phyloP scores from a whole-genome alignment of 306 rosid genomes.

The Spatholobus suberectus region DNA sequence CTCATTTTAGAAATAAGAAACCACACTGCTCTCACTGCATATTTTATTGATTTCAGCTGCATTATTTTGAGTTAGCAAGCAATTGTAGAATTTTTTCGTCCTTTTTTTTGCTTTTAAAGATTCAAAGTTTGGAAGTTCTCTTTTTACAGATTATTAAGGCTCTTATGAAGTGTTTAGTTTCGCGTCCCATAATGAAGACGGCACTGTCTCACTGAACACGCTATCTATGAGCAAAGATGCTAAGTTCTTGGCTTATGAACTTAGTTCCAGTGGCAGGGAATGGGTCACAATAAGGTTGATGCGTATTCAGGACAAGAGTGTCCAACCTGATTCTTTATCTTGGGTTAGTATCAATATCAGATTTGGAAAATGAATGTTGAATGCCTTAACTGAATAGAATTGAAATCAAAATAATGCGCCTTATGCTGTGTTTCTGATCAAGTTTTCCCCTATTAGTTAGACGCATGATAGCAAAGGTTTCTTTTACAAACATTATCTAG shows the following conservation, averaged over 20 bases:
- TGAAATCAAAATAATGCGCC: too few relatives aligned
- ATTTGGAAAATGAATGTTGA: background rate
- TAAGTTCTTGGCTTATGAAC: slow-evolving; percentile 77
- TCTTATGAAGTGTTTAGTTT: too few relatives aligned
- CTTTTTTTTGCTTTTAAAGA: too few relatives aligned
- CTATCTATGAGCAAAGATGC: slow-evolving; percentile 75
- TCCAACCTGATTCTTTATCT: slow-evolving; percentile 64
- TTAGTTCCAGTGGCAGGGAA: slow-evolving; percentile 90
- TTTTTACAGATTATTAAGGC: too few relatives aligned
- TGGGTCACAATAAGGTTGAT: slow-evolving; percentile 82
- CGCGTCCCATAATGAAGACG: too few relatives aligned
- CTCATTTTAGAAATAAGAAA: too few relatives aligned
- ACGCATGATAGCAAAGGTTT: slow-evolving; percentile 89
- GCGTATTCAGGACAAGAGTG: slow-evolving; percentile 62
- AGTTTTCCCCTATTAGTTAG: slow-evolving; percentile 84
- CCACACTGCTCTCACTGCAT: too few relatives aligned
- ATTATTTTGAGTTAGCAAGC: too few relatives aligned
- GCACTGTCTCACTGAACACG: slow-evolving; percentile 68
- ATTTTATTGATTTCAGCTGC: too few relatives aligned
- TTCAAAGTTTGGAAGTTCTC: too few relatives aligned
- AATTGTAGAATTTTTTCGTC: too few relatives aligned
- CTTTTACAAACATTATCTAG: slow-evolving; percentile 88
- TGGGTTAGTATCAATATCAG: slow-evolving; percentile 57
- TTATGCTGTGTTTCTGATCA: slow-evolving; percentile 62
- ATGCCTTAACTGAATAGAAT: too few relatives aligned